Evolutionary conservation across 2,329 filamentous ascomycete genomes (phyloP), one percentile per base, ranked within the genome.

Genomic region (Fusarium paranaense): DNA sequence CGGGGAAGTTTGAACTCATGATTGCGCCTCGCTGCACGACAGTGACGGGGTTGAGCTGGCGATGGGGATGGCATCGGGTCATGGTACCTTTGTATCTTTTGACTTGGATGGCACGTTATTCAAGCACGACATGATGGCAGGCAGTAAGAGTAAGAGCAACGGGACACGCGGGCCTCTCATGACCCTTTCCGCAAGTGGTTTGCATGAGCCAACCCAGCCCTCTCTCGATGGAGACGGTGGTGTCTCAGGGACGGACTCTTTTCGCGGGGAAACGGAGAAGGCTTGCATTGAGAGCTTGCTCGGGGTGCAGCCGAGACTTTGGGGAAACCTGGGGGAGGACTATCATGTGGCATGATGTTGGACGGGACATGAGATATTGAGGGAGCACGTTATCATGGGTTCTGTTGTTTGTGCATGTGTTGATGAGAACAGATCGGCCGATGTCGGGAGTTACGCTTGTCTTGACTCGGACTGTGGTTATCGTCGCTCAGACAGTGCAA

Each of bases 261-360:
- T 37, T 68, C 65, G 73, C 67, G 72, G 69, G 69, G 66, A 69
- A 74, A 67, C 62, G 70, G 61, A 68, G 66, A 42, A 40, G 45
- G 66, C 33, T 62, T 60, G 65, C 58, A 61, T 54, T 20, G 35
- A 42, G 7, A 47, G 35, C 50, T 22, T 50, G 64, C 63, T 58
- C 71, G 67, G 66, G 66, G 64, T 45, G 64, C 63, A 67, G 42
- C 69, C 66, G 71, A 66, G 64, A 62, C 62, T 59, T 59, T 58
- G 33, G 45, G 45, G 33, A 63, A 65, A 67, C 54, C 45, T 60
- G 65, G 68, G 68, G 68, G 61, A 52, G 56, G 30, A 33, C 9
- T 33, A 14, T 30, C 20, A 9, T 52, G 60, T 42, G 59, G 42
- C 33, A 37, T 58, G 54, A 37, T 58, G 32, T 30, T 38, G 30